These are phyloP conservation scores for Fusarium sp. DNA, from an alignment of 2,329 filamentous ascomycete species.

Conservation along the genomic window DNA sequence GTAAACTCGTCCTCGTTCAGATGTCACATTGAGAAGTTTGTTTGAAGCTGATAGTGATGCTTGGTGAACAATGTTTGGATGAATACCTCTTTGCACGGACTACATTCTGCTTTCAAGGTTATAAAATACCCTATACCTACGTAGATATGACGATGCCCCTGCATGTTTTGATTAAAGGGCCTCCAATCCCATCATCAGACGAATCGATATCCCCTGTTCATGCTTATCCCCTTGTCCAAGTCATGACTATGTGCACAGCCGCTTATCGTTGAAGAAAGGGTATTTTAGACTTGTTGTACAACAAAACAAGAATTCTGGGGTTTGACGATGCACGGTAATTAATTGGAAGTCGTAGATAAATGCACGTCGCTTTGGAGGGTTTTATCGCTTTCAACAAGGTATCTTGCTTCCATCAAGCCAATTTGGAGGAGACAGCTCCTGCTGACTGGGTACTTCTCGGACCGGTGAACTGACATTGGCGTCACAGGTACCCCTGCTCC, in stretches of 20 bases:
- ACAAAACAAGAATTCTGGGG: neutral
- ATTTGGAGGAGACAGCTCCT: neutral
- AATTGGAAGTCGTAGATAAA: neutral
- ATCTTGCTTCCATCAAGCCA: neutral
- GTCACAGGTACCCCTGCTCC: conserved; percentile 30
- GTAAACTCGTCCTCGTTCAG: too few species aligned
- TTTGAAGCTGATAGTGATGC: neutral
- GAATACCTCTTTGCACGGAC: neutral
- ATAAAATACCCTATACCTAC: neutral
- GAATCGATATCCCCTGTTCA: conserved; percentile 24
- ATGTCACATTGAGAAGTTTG: neutral
- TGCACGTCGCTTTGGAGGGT: neutral
- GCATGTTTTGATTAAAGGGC: conserved; percentile 39
- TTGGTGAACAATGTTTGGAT: neutral
- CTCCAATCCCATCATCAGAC: conserved; percentile 31
- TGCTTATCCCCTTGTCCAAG: conserved; percentile 24
- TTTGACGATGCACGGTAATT: neutral
- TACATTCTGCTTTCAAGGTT: neutral
- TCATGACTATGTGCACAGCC: neutral
- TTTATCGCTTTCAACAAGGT: neutral
- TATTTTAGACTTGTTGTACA: neutral
- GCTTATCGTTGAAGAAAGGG: neutral
- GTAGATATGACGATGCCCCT: conserved; percentile 11
- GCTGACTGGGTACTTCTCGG: conserved; percentile 21
- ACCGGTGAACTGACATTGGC: neutral